These are phyloP conservation scores for Teratosphaeria nubilosa DNA, from an alignment of 2,329 filamentous ascomycete genomes.

Conservation along the genomic window DNA sequence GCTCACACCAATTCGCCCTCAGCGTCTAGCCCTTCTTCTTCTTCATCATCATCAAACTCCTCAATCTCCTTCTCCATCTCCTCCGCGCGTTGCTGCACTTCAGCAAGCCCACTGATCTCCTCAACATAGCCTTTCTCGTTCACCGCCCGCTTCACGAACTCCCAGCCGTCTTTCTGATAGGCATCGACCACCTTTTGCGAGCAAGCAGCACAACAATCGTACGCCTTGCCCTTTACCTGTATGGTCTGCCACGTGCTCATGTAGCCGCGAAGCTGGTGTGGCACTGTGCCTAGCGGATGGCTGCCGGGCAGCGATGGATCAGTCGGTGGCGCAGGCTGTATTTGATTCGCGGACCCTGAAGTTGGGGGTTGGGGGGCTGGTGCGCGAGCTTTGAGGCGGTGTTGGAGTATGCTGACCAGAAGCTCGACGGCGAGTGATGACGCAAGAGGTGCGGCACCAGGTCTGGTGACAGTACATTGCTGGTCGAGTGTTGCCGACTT, in stretches of 20 bases:
- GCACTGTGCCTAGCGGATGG: conserved; percentile 58
- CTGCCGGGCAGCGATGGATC: conserved; percentile 18
- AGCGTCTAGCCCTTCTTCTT: conserved; percentile 4
- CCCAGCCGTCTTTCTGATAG: conserved; percentile 61
- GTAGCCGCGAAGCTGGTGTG: conserved; percentile 73
- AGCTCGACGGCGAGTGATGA: conserved; percentile 86
- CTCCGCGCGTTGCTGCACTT: conserved; percentile 47
- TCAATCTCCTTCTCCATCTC: conserved; percentile 38
- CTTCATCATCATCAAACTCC: conserved; percentile 3
- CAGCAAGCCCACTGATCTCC: conserved; percentile 62
- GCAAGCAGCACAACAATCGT: conserved; percentile 74
- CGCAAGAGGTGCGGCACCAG: conserved; percentile 83
- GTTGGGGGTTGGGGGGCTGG: conserved; percentile 23
- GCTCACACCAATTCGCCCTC: conserved; percentile 7
- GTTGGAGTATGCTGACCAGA: conserved; percentile 77
- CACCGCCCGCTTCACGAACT: conserved; percentile 64
- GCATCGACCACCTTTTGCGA: conserved; percentile 58
- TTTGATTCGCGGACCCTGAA: conserved; percentile 13
- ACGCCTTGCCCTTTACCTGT: conserved; percentile 62
- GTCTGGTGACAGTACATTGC: conserved; percentile 93
- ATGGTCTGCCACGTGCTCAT: conserved; percentile 65
- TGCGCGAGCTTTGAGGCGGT: conserved; percentile 33
- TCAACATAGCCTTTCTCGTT: conserved; percentile 69
- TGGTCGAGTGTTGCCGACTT: conserved; percentile 94
- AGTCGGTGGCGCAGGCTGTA: conserved; percentile 24